Percentiles rank a stretch among this genome's conserved stretches.
These are phyloP conservation scores for Nannochloropsis salina DNA, from an alignment of 108 stramenopile species.

Conservation along the genomic window DNA sequence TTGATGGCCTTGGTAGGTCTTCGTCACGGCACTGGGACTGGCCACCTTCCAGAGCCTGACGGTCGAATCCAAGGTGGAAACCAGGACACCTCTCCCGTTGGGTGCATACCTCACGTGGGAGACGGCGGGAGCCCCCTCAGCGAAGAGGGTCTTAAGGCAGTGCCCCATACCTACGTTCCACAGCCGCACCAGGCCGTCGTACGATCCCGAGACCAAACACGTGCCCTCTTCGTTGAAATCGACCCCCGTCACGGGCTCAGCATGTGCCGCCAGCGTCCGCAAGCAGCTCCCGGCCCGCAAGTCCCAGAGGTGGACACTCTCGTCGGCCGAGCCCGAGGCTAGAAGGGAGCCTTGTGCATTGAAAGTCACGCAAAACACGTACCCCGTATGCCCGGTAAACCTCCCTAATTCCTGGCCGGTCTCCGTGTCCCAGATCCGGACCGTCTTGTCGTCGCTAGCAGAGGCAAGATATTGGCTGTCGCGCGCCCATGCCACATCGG, in stretches of 20 bases:
- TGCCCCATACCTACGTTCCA: slow-evolving; percentile 92
- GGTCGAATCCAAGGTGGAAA: slow-evolving; percentile 45
- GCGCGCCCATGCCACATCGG: slow-evolving; percentile 42
- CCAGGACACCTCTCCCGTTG: slow-evolving; percentile 67
- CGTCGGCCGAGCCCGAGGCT: slow-evolving; percentile 74
- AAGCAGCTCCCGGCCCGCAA: slow-evolving; percentile 80
- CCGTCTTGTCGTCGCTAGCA: slow-evolving; percentile 79
- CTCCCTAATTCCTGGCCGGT: slow-evolving; percentile 49
- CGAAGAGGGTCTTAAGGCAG: slow-evolving; percentile 88
- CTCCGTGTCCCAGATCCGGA: slow-evolving; percentile 74
- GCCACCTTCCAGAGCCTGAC: slow-evolving; percentile 49
- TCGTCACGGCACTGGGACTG: slow-evolving; percentile 40
- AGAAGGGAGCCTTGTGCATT: slow-evolving; percentile 69
- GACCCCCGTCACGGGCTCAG: slow-evolving; percentile 87
- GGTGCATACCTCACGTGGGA: slow-evolving; percentile 72
- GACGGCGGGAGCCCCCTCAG: slow-evolving; percentile 63
- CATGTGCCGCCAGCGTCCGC: slow-evolving; percentile 80
- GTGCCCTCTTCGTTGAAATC: slow-evolving; percentile 58
- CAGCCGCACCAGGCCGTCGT: slow-evolving; percentile 84
- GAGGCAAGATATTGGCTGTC: slow-evolving; percentile 67
- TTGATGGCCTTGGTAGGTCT: slow-evolving; percentile 35
- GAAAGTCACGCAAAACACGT: slow-evolving; percentile 79
- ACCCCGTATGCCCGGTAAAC: slow-evolving; percentile 71
- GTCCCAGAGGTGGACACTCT: slow-evolving; percentile 93
- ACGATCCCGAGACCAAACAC: slow-evolving; percentile 56